phyloP scores from a whole-genome alignment of 129 eudicot genomes.

The Arctium minus region DNA sequence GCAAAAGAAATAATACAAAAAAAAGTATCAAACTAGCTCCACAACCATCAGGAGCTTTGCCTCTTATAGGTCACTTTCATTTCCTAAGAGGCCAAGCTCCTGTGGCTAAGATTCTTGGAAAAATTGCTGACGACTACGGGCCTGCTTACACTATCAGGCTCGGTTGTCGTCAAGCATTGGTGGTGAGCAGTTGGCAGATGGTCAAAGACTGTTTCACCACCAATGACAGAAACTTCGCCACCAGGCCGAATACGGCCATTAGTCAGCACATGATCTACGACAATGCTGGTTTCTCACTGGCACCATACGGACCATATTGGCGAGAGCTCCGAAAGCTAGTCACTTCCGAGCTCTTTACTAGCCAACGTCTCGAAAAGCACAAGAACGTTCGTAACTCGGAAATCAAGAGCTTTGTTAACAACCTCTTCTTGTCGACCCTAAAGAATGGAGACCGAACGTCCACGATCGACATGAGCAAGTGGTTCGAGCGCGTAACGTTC shows the following conservation, averaged over 20 bases:
- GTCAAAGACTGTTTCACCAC: constrained; percentile 46
- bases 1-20: neutral
- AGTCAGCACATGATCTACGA: constrained; percentile 34
- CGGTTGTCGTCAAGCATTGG: constrained; percentile 37
- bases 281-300: constrained; percentile 32
- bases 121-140: constrained; percentile 41
- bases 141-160: constrained; percentile 46
- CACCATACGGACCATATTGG: constrained; percentile 59
- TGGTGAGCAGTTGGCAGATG: constrained; percentile 46
- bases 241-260: constrained; percentile 40
- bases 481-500: constrained; percentile 40
- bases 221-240: constrained; percentile 40
- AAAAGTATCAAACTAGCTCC: constrained; percentile 24
- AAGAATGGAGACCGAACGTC: neutral
- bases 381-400: constrained; percentile 33
- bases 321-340: constrained; percentile 49
- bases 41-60: constrained; percentile 44
- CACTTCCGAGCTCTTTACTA: constrained; percentile 36
- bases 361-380: constrained; percentile 32
- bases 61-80: constrained; percentile 51
- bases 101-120: constrained; percentile 37
- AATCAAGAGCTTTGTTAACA: constrained; percentile 12
- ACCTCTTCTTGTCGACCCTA: constrained; percentile 6
- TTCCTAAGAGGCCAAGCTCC: constrained; percentile 34
- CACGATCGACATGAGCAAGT: constrained; percentile 11